Conservation (phyloP, 148 eudicot genomes). For the Fagopyrum esculentum region DNA sequence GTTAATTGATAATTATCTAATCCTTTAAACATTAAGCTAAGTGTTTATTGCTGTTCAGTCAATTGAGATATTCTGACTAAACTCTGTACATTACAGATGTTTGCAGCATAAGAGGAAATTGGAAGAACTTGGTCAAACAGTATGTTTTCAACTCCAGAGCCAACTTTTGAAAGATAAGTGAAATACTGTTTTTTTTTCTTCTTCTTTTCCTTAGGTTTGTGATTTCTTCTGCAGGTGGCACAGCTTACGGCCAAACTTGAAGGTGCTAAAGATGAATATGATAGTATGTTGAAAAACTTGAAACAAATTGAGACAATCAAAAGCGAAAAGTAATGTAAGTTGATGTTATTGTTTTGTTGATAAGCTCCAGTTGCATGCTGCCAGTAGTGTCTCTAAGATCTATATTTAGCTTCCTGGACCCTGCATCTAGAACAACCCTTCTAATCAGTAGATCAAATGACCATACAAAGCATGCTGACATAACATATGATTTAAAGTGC, state of each 20-base stretch:
- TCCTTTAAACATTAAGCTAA: neutral
- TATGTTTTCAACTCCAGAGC: conserved; percentile 19
- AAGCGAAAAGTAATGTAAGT: conserved; percentile 18
- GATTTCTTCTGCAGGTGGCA: conserved; percentile 18
- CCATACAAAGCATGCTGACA: neutral
- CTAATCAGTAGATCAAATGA: neutral
- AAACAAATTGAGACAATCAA: conserved; percentile 23
- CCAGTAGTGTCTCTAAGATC: neutral
- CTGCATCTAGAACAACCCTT: neutral
- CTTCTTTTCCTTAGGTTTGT: neutral
- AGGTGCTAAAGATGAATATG: conserved; percentile 25
- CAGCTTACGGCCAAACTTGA: conserved; percentile 22
- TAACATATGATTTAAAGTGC: neutral
- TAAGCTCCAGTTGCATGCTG: neutral
- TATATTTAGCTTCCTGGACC: neutral
- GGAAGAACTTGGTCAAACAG: conserved; percentile 52
- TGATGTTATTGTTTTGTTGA: neutral
- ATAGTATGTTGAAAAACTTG: conserved; percentile 29
- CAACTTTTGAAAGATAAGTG: neutral
- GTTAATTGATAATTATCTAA: neutral
- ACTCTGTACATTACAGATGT: conserved; percentile 42
- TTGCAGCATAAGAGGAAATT: conserved; percentile 37
- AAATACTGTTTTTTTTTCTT: neutral
- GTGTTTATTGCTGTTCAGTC: neutral
- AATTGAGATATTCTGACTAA: conserved; percentile 6